Base-by-base conservation (phyloP, 148 eudicot genomes). In the Rhododendron henanense region DNA sequence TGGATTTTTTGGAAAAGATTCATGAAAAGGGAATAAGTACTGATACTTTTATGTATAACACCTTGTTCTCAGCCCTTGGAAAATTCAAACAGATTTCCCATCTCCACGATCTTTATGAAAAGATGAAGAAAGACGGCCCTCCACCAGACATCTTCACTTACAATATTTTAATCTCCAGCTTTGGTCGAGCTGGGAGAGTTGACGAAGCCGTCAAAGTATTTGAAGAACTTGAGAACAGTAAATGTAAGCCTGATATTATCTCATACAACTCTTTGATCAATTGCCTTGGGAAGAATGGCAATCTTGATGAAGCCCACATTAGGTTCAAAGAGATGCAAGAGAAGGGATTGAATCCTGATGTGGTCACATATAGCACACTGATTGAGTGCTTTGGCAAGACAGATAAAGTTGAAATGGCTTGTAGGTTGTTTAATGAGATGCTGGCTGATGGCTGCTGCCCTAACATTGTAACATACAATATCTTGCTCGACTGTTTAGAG, bases 331-430 rank as follows among this genome's bases (percentile, higher is more conserved):
- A 96, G 87, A 96, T 96, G 99, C 95, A 92, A 86, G 99, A 96
- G 87, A 96, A 91, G 88, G 98, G 98, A 16, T 84, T 95, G 81
- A 93, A 89, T 84, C 98, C 99, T 67, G 98, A 96, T 88, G 99
- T 96, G 44, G 92, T 96, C 74, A 94, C 99, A 1, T 96, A 91
- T 81, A 96, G 99, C 89, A 96, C 98, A 15, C 91, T 96, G 21
- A 96, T 96, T 6, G 99, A 96, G 92, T 95, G 99, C 88, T 96
- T 96, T 91, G 98, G 98, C 15, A 96, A 96, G 91, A 85, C 94
- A 2, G 96, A 95, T 81, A 95, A 90, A 90, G 97, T 96, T 81
- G 99, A 95, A 74, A 96, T 95, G 97, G 98, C 99, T 28, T 88
- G 91, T 80, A 90, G 95, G 76, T 76, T 96, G 90, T 95, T 95